Evolutionary conservation across 2,329 filamentous ascomycete species (phyloP).

Genomic region (Alternaria burnsii): DNA sequence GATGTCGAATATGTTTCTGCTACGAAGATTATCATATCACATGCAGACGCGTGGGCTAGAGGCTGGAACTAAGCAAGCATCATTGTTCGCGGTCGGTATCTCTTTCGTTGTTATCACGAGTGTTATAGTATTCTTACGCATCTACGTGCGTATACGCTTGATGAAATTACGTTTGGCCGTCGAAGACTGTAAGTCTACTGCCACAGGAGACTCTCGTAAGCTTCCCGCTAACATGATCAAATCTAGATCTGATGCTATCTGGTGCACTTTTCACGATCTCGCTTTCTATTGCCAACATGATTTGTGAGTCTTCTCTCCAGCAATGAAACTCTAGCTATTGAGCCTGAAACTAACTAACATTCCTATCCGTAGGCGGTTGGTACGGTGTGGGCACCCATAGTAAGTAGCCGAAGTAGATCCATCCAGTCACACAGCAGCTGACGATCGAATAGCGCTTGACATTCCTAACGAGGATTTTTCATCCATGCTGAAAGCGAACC

Average conservation of each 20-base stretch:
- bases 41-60: neutral
- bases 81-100: neutral
- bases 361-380: neutral
- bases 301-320: neutral
- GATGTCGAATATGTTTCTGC: neutral
- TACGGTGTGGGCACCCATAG: neutral
- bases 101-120: neutral
- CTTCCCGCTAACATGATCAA: neutral
- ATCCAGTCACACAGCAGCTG: neutral
- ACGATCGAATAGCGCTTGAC: neutral
- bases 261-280: neutral
- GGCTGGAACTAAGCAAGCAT: neutral
- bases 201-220: fast-evolving
- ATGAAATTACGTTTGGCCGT: neutral
- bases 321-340: neutral
- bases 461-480: neutral
- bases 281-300: neutral
- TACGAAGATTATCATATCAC: neutral
- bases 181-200: neutral
- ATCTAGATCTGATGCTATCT: neutral
- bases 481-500: neutral
- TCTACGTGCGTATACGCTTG: slow-evolving; percentile 1
- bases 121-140: neutral
- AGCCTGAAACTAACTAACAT: neutral
- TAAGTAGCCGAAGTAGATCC: neutral